phyloP scores from a whole-genome alignment of 345 rosid species.

The Melaleuca quinquenervia region DNA sequence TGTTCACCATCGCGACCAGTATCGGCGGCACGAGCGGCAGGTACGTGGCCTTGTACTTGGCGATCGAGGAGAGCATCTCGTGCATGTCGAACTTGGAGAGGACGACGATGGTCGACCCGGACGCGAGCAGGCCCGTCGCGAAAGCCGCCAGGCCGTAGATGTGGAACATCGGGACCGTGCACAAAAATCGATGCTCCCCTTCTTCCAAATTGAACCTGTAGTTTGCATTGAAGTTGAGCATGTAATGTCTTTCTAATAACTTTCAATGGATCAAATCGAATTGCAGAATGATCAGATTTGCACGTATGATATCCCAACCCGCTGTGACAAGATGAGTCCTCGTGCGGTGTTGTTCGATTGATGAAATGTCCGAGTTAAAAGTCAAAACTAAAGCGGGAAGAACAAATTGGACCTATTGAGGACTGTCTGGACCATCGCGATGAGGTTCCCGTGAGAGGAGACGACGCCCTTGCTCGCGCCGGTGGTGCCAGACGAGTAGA shows the following conservation, averaged over 20 bases:
- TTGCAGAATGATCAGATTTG: not conserved
- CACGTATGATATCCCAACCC: not conserved
- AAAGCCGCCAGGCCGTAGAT: constrained; percentile 68
- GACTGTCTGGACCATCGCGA: constrained; percentile 45
- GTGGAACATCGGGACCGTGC: constrained; percentile 93
- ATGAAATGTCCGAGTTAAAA: not conserved
- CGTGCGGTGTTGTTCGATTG: not conserved
- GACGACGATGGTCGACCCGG: constrained; percentile 58
- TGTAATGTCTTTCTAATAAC: not conserved
- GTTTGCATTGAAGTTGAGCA: not conserved
- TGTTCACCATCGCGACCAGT: constrained; percentile 45
- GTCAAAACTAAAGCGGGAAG: not conserved
- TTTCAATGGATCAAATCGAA: not conserved
- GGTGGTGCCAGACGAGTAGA: constrained; percentile 91
- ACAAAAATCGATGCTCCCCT: constrained; percentile 39
- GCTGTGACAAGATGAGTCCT: not conserved
- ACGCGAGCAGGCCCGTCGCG: constrained; percentile 48
- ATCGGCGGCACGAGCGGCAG: constrained; percentile 61
- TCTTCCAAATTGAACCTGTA: constrained; percentile 12
- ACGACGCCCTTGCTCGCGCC: constrained; percentile 87
- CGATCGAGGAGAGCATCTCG: constrained; percentile 57
- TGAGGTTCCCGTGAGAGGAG: constrained; percentile 57
- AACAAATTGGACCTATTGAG: constrained; percentile 13
- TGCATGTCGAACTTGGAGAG: constrained; percentile 63
- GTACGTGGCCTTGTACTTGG: constrained; percentile 37